Evolutionary conservation across 306 rosid genomes (phyloP), one percentile per base, ranked within the genome.

Genomic region (Styphnolobium japonicum): DNA sequence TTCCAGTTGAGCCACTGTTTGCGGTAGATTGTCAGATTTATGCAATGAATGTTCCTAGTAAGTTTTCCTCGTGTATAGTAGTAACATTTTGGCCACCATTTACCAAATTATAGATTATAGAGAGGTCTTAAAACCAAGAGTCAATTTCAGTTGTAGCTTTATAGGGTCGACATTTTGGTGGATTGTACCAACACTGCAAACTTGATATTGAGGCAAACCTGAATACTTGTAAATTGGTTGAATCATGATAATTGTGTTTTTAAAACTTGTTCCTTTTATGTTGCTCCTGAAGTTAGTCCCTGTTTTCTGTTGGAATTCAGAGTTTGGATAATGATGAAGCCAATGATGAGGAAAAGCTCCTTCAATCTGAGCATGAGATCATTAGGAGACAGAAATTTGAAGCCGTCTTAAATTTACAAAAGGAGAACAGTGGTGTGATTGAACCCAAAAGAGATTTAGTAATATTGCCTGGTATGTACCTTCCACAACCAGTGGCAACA

Each of bases 391-490:
- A 89, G 42, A 91, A 63, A 55, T 91, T 87, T 85, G 93, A 90
- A 73, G 86, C 90, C 76, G 62, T 84, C 75, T 74, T 88, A 55
- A 85, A 77, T 82, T 74, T 91, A 57, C 97, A 93, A 84, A 81
- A 86, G 82, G 92, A 89, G 72, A 90, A 83, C n/a, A 76, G 82
- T 53, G 98, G 98, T 40, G 21, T 91, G 69, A 83, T 88, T 53
- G 93, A 93, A 76, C 93, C 97, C 33, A 86, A 87, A 84, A 88
- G 25, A 78, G 82, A 76, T 53, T 8, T 88, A 18, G 81, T 76
- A 33, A 83, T 93, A 15, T 67, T 80, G 68, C 92, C 98, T 1
- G 98, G 98, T 43, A 91, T 90, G 91, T 84, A 83, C 84, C 93
- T 86, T 58, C 85, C 87, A 3, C 91, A 82, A 73, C 85, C 83